Evolutionary conservation across 2,329 filamentous ascomycete species (phyloP), one percentile per base, ranked within the genome.

Genomic region (Calonectria pauciramosa): DNA sequence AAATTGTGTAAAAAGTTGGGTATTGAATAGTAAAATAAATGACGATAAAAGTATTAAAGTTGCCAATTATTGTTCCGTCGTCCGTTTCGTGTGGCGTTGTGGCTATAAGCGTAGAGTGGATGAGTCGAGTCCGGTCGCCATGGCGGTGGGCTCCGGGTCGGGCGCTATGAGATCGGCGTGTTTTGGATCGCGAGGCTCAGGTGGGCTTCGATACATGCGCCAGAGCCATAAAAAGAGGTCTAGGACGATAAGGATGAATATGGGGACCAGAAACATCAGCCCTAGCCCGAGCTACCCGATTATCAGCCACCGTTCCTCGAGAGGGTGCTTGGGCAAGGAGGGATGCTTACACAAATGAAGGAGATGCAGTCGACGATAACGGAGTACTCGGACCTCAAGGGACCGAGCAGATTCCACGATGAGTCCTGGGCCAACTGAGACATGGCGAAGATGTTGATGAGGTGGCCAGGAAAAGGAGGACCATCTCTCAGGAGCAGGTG

Each of bases 221-320:
- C 88, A 91, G 51, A 89, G 75, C 89, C 90, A 91, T 36, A 91
- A 84, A 32, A 83, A 80, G 64, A 91, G 80, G 79, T 92, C 90
- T 77, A 90, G 87, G 36, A 86, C 74, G 71, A 91, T 84, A 36
- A 91, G 82, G n/a, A 86, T 80, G 36, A 87, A 72, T 36, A 90
- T 81, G 2, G 90, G 90, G 0, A 89, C 73, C 52, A 87, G 83
- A 54, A 90, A 86, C 13, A 88, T 82, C 0, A 90, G 81, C 44
- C 88, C 87, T 28, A 90, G 82, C 4, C 83, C 83, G 67, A 87
- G 82, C 88, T 89, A 69, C 73, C 72, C 76, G 70, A 28, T 28
- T 18, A 70, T 81, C 68, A 81, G 73, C 71, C 28, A 51, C 38
- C 41, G 26, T 67, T 75, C 59, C 71, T 56, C 44, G 32, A 68